phyloP scores from a whole-genome alignment of 2,329 filamentous ascomycete species.

The Xylariaceae sp. region DNA sequence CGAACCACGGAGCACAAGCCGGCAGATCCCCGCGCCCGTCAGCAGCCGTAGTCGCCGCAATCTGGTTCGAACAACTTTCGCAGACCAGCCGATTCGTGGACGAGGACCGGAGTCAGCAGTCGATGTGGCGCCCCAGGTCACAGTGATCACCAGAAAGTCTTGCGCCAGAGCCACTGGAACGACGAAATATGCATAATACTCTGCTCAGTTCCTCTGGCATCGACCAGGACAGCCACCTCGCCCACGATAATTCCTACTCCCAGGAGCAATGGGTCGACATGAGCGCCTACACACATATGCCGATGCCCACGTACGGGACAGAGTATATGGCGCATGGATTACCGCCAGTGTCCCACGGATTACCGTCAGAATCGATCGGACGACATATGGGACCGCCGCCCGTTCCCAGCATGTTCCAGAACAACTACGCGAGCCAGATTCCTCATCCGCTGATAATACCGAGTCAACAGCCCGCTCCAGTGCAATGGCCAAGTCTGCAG shows the following conservation, averaged over 20 bases:
- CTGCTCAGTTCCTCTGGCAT: slow-evolving; percentile 38
- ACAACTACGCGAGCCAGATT: slow-evolving; percentile 39
- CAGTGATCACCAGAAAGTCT: no score
- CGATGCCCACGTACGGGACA: slow-evolving; percentile 44
- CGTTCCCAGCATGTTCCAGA: slow-evolving; percentile 45
- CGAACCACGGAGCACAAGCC: slow-evolving; percentile 26
- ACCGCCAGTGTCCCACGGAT: slow-evolving; percentile 34
- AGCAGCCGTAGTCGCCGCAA: no score
- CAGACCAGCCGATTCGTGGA: no score
- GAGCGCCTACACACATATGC: slow-evolving; percentile 58
- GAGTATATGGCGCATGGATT: slow-evolving; percentile 45
- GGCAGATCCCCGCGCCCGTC: slow-evolving; percentile 26
- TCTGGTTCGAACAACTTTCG: no score
- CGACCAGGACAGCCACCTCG: slow-evolving; percentile 38
- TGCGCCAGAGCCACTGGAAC: no score
- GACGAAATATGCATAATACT: slow-evolving; percentile 37
- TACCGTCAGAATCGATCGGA: slow-evolving; percentile 43
- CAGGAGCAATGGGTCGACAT: slow-evolving; percentile 50
- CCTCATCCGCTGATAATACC: slow-evolving; percentile 62
- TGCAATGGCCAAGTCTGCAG: slow-evolving; percentile 71
- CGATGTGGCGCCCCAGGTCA: slow-evolving; percentile 16
- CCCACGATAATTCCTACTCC: slow-evolving; percentile 34
- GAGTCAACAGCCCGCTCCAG: slow-evolving; percentile 39
- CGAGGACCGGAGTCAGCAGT: slow-evolving; percentile 16
- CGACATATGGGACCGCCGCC: slow-evolving; percentile 51